These are phyloP conservation scores for Grosmannia huntii DNA, from an alignment of 2,329 filamentous ascomycete genomes.

Conservation along the genomic window DNA sequence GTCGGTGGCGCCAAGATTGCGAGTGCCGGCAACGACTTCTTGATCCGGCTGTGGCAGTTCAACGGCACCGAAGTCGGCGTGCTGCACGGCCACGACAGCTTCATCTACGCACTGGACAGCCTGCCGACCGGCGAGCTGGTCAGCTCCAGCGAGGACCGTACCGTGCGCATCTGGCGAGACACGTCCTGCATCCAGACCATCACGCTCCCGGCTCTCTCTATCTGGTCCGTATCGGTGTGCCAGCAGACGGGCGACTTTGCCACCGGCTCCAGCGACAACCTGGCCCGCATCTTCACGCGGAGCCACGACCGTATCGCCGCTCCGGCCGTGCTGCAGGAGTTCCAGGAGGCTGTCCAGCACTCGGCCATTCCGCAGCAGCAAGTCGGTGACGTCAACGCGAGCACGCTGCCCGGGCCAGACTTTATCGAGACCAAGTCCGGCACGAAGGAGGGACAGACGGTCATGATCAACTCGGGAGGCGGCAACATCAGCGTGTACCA, in stretches of 20 bases:
- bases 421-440: slow-evolving; percentile 72
- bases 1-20: slow-evolving; percentile 83
- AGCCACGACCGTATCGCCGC: slow-evolving; percentile 57
- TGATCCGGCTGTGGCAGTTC: slow-evolving; percentile 77
- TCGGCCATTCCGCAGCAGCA: slow-evolving; percentile 85
- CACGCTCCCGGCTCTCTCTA: slow-evolving; percentile 90
- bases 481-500: slow-evolving; percentile 76
- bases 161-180: slow-evolving; percentile 76
- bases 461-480: slow-evolving; percentile 76
- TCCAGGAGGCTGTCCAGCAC: slow-evolving; percentile 68
- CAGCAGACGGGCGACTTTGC: slow-evolving; percentile 78
- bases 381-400: slow-evolving; percentile 68
- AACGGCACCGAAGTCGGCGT: slow-evolving; percentile 64
- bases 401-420: slow-evolving; percentile 77
- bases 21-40: slow-evolving; percentile 83
- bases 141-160: slow-evolving; percentile 90
- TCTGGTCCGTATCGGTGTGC: slow-evolving; percentile 85
- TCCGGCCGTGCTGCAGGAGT: slow-evolving; percentile 53
- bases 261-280: slow-evolving; percentile 80
- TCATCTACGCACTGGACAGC: slow-evolving; percentile 75
- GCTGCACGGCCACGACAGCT: slow-evolving; percentile 81
- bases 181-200: slow-evolving; percentile 84
- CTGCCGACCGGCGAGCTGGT: slow-evolving; percentile 78
- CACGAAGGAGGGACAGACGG: slow-evolving; percentile 91
- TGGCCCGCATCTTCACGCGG: slow-evolving; percentile 75